These are phyloP conservation scores for Silene latifolia DNA, from an alignment of 148 eudicot species.

Conservation along the genomic window DNA sequence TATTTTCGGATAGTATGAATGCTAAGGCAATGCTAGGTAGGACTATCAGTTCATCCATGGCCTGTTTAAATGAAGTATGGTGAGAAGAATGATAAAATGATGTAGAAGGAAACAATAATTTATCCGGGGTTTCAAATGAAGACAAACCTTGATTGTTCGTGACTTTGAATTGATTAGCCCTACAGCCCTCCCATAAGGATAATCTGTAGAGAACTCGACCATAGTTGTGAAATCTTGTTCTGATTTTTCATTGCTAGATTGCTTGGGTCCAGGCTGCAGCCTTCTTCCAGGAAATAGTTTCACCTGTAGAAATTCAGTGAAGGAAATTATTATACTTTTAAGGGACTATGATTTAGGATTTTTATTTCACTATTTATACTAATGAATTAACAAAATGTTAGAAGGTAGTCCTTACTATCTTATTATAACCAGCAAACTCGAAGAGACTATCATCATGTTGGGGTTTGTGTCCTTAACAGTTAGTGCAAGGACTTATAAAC, in stretches of 20 bases:
- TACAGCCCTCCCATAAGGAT: slow-evolving; percentile 4
- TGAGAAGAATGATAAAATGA: background rate
- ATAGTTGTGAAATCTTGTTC: background rate
- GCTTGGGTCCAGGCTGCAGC: background rate
- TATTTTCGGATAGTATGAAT: slow-evolving; percentile 12
- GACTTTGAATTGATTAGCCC: background rate
- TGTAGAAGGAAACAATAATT: background rate
- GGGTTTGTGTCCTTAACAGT: too few species aligned
- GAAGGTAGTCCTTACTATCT: background rate
- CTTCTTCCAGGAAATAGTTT: slow-evolving; percentile 6
- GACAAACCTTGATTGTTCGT: slow-evolving; percentile 1
- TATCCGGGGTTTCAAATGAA: background rate
- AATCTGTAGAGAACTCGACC: background rate
- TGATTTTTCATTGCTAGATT: background rate
- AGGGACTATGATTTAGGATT: background rate
- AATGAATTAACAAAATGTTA: background rate
- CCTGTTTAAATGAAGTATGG: background rate
- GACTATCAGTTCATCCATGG: background rate
- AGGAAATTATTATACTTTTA: too few species aligned
- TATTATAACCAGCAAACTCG: background rate
- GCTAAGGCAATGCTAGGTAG: slow-evolving; percentile 12
- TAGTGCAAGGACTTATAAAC: too few species aligned
- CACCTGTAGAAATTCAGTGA: background rate
- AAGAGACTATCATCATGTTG: background rate
- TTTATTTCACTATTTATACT: background rate